phyloP scores from a whole-genome alignment of 2,329 filamentous ascomycete genomes.

The Neospermospora avenae region DNA sequence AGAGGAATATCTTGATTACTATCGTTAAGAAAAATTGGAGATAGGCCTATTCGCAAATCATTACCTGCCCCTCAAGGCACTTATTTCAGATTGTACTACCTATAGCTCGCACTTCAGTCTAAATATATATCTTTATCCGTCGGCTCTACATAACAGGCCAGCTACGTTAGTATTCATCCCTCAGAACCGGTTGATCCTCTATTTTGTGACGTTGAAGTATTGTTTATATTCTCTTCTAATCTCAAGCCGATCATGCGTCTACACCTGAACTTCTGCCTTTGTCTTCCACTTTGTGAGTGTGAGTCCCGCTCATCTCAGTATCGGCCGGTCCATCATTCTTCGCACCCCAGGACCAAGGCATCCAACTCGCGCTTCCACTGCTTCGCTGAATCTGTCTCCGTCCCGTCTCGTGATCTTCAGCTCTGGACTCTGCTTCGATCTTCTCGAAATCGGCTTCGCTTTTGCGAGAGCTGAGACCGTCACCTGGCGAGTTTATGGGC shows the following conservation, averaged over 20 bases:
- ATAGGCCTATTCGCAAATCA: too few relatives aligned
- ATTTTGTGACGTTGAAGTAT: background rate
- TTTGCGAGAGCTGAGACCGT: slow-evolving; percentile 71
- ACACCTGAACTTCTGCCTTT: slow-evolving; percentile 23
- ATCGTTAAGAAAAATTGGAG: too few relatives aligned
- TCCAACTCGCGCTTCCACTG: slow-evolving; percentile 40
- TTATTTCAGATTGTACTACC: too few relatives aligned
- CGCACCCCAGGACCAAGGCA: slow-evolving; percentile 47
- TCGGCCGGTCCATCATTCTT: slow-evolving; percentile 17
- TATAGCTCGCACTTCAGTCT: too few relatives aligned
- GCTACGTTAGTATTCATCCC: too few relatives aligned
- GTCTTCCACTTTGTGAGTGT: slow-evolving; percentile 4
- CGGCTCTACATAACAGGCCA: too few relatives aligned
- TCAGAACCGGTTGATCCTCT: too few relatives aligned
- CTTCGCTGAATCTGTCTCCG: slow-evolving; percentile 29
- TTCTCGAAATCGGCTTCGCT: slow-evolving; percentile 90
- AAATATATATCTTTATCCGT: too few relatives aligned
- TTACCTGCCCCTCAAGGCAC: too few relatives aligned
- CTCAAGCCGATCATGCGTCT: slow-evolving; percentile 14
- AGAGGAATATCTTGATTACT: too few relatives aligned
- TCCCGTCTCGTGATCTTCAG: slow-evolving; percentile 47
- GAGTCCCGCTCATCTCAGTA: slow-evolving; percentile 16
- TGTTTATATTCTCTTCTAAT: background rate
- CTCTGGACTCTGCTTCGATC: slow-evolving; percentile 71
- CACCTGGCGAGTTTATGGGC: slow-evolving; percentile 38